Evolutionary conservation across 1,284 basidiomycete species (phyloP).

Genomic region (Lentinula novae-zelandiae): DNA sequence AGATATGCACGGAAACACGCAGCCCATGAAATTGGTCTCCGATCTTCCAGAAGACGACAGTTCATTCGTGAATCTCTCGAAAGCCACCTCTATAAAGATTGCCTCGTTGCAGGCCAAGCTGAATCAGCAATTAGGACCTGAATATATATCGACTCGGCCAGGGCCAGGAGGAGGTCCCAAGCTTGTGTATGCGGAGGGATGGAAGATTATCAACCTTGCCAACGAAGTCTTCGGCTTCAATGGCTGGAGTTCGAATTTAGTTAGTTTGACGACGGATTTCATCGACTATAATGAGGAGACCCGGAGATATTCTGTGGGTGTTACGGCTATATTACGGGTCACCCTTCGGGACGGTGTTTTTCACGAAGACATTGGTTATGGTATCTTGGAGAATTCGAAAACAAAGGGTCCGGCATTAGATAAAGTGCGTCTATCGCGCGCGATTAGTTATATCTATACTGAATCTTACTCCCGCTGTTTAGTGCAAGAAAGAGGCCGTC

Average conservation of each 20-base stretch:
- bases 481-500: slow-evolving; percentile 98
- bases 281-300: slow-evolving; percentile 70
- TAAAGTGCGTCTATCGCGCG: slow-evolving; percentile 63
- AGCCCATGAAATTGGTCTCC: slow-evolving; percentile 19
- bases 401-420: slow-evolving; percentile 87
- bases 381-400: slow-evolving; percentile 80
- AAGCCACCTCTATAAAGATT: slow-evolving; percentile 60
- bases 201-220: slow-evolving; percentile 94
- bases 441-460: background rate
- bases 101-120: slow-evolving; percentile 80
- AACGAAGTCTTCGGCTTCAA: slow-evolving; percentile 99
- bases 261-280: slow-evolving; percentile 74
- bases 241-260: slow-evolving; percentile 90
- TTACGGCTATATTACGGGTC: slow-evolving; percentile 84
- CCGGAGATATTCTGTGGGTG: slow-evolving; percentile 69
- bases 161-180: slow-evolving; percentile 86
- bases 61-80: slow-evolving; percentile 42
- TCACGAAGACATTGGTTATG: slow-evolving; percentile 95
- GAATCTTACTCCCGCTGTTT: slow-evolving; percentile 3
- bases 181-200: slow-evolving; percentile 94
- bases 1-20: slow-evolving; percentile 47
- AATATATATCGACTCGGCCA: slow-evolving; percentile 87
- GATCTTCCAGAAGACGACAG: slow-evolving; percentile 17
- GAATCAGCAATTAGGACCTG: slow-evolving; percentile 87
- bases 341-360: slow-evolving; percentile 85